Conservation (phyloP, 345 rosid genomes). For the Bruguiera gymnorhiza region DNA sequence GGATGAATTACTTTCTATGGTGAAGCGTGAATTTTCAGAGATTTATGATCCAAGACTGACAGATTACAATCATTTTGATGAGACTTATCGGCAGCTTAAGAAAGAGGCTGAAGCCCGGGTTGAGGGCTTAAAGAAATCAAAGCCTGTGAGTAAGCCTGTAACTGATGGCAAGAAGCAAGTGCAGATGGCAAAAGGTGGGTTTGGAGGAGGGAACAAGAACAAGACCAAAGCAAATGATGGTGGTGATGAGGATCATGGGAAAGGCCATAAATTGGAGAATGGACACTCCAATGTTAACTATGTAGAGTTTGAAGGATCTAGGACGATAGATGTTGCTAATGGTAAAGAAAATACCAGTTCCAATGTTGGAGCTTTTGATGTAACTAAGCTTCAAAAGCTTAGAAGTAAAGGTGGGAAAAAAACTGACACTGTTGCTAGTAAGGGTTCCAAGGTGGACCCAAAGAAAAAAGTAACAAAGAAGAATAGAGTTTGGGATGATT, state of each 20-base stretch:
- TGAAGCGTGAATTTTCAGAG: conserved; percentile 64
- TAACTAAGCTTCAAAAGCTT: conserved; percentile 83
- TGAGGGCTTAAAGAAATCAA: conserved; percentile 75
- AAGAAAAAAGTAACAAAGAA: conserved; percentile 75
- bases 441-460: conserved; percentile 69
- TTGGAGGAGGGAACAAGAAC: conserved; percentile 58
- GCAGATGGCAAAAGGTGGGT: conserved; percentile 49
- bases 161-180: conserved; percentile 57
- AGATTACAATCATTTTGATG: conserved; percentile 67
- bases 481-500: conserved; percentile 94
- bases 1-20: conserved; percentile 80
- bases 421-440: conserved; percentile 64
- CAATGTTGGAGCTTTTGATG: conserved; percentile 73
- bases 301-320: conserved; percentile 39
- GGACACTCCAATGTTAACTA: conserved; percentile 56
- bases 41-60: conserved; percentile 74
- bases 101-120: conserved; percentile 89
- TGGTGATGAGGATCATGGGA: conserved; percentile 46
- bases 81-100: conserved; percentile 85
- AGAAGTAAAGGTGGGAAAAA: conserved; percentile 88
- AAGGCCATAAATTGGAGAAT: conserved; percentile 52
- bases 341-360: conserved; percentile 75
- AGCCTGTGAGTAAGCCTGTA: conserved; percentile 53
- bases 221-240: conserved; percentile 47
- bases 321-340: conserved; percentile 46